These are phyloP conservation scores for Solanum pinnatisectum DNA, from an alignment of 257 asterid species.

Conservation along the genomic window DNA sequence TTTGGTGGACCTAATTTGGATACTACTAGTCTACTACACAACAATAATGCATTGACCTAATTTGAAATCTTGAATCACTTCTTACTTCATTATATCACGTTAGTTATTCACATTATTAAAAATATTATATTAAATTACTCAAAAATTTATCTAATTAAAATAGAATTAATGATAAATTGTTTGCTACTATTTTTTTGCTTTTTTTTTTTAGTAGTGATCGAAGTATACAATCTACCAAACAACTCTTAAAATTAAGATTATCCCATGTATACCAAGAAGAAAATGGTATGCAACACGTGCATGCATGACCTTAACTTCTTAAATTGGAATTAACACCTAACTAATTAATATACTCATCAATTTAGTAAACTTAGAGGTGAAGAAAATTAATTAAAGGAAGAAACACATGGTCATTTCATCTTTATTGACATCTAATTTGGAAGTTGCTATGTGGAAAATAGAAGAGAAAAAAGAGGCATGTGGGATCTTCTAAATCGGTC, in stretches of 20 bases:
- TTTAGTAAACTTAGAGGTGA: slow-evolving; percentile 18
- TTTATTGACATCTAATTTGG: background rate
- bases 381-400: slow-evolving; percentile 28
- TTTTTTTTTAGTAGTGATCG: too few relatives aligned
- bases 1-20: background rate
- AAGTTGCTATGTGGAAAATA: background rate
- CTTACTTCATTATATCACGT: background rate
- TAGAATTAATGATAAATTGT: too few relatives aligned
- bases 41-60: background rate
- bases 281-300: background rate
- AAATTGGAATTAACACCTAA: background rate
- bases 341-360: background rate
- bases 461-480: background rate
- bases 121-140: too few relatives aligned
- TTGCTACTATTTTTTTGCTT: too few relatives aligned
- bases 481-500: background rate
- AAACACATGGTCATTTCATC: background rate
- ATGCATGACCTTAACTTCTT: background rate
- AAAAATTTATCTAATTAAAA: too few relatives aligned
- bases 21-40: background rate
- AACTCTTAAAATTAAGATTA: too few relatives aligned
- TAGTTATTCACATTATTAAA: too few relatives aligned
- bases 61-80: background rate
- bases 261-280: background rate
- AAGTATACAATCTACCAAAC: background rate